phyloP scores from a whole-genome alignment of 2,329 filamentous ascomycete genomes.

The Chaetomiaceae sp. region DNA sequence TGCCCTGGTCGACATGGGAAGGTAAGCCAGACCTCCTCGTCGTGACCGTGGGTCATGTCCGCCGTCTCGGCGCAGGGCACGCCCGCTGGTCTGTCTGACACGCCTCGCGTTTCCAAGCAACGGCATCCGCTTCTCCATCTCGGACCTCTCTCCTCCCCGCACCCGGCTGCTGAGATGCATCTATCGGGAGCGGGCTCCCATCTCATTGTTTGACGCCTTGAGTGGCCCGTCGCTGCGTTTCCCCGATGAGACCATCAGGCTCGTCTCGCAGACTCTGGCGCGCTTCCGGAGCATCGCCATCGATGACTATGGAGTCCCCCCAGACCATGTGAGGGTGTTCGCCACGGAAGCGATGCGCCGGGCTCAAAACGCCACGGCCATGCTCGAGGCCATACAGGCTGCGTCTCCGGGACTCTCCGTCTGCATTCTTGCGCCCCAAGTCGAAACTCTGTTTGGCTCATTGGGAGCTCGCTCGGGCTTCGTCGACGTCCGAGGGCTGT shows the following conservation, averaged over 20 bases:
- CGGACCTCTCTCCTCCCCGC: constrained; percentile 66
- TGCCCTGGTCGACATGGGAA: constrained; percentile 57
- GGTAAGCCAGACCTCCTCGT: constrained; percentile 35
- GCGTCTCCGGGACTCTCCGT: constrained; percentile 62
- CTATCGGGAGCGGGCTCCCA: constrained; percentile 71
- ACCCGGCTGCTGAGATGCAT: constrained; percentile 71
- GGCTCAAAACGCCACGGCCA: constrained; percentile 66
- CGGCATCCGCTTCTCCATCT: constrained; percentile 88
- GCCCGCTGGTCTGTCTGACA: constrained; percentile 8
- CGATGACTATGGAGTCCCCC: constrained; percentile 60
- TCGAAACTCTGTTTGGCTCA: constrained; percentile 78
- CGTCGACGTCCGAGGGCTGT: constrained; percentile 63
- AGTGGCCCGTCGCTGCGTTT: constrained; percentile 49
- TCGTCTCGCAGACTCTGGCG: constrained; percentile 62
- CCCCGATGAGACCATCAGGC: constrained; percentile 51
- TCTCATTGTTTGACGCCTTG: constrained; percentile 82
- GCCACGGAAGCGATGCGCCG: constrained; percentile 87
- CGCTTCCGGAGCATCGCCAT: constrained; percentile 67
- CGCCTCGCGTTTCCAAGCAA: constrained; percentile 52
- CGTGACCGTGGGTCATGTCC: constrained; percentile 2
- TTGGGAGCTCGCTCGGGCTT: constrained; percentile 77
- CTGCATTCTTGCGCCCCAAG: constrained; percentile 67
- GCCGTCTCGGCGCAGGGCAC: constrained; percentile 1
- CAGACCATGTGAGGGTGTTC: constrained; percentile 64
- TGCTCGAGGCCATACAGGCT: constrained; percentile 59